Percentiles rank a stretch among this genome's conserved stretches.
Conservation (phyloP, 2,329 filamentous ascomycete species). For the Colletotrichum sansevieriae region DNA sequence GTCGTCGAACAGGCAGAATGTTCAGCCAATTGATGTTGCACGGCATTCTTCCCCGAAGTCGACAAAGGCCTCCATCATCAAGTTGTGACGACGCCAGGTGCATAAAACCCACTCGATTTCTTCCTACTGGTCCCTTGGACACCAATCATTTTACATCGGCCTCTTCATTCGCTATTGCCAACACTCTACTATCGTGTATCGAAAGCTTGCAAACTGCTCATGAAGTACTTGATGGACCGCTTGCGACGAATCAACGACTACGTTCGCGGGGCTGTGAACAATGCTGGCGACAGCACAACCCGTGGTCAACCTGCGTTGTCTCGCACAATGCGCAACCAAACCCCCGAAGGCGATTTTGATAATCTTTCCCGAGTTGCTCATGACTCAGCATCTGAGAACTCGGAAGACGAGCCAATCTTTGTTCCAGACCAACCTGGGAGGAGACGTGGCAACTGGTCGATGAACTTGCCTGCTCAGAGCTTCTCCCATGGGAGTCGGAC, state of each 20-base stretch:
- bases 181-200: fast-evolving
- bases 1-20: neutral
- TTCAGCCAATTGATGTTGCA: neutral
- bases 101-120: neutral
- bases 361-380: no score
- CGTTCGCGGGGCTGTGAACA: neutral
- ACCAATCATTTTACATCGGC: neutral
- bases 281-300: no score
- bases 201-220: no score
- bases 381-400: no score
- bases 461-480: no score
- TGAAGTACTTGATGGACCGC: neutral
- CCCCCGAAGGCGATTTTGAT: no score
- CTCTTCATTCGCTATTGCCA: neutral
- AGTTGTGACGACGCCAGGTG: neutral
- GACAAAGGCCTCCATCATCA: neutral
- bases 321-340: no score
- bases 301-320: neutral
- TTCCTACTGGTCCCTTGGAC: neutral
- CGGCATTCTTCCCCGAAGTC: neutral
- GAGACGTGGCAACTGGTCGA: no score
- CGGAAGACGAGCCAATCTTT: no score
- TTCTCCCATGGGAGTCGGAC: no score
- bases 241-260: neutral
- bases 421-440: no score